Conservation (phyloP, 2,329 filamentous ascomycete genomes). For the Arthrobotrys pseudoclavata region DNA sequence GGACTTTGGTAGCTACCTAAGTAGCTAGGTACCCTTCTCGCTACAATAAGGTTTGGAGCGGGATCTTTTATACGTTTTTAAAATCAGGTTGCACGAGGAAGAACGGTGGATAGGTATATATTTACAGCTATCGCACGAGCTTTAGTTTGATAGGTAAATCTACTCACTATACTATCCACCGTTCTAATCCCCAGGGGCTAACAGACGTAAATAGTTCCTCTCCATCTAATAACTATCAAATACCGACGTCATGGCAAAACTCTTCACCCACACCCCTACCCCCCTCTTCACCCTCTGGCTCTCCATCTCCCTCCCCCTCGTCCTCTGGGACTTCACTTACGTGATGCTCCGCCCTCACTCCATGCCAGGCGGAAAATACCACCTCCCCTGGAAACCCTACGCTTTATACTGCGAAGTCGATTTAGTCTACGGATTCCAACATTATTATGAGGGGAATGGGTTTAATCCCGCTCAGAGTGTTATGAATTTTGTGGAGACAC, state of each 20-base stretch:
- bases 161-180: background rate
- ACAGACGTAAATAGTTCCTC: background rate
- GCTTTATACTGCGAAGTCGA: conserved; percentile 84
- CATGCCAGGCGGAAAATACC: conserved; percentile 81
- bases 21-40: too few species aligned
- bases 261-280: conserved; percentile 35
- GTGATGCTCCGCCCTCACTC: conserved; percentile 83
- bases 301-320: conserved; percentile 79
- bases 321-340: conserved; percentile 85
- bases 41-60: too few species aligned
- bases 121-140: background rate
- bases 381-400: conserved; percentile 84
- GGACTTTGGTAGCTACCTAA: background rate
- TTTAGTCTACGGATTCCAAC: conserved; percentile 83
- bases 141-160: background rate
- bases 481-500: conserved; percentile 78
- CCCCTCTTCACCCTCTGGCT: conserved; percentile 75
- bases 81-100: too few species aligned
- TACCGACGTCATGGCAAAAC: conserved; percentile 21
- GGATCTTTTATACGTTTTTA: too few species aligned
- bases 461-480: conserved; percentile 82
- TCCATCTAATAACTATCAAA: background rate
- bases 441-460: conserved; percentile 76
- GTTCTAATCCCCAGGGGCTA: background rate
- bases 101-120: too few species aligned